Conservation (phyloP, 2,329 filamentous ascomycete genomes). For the Calycina marina region DNA sequence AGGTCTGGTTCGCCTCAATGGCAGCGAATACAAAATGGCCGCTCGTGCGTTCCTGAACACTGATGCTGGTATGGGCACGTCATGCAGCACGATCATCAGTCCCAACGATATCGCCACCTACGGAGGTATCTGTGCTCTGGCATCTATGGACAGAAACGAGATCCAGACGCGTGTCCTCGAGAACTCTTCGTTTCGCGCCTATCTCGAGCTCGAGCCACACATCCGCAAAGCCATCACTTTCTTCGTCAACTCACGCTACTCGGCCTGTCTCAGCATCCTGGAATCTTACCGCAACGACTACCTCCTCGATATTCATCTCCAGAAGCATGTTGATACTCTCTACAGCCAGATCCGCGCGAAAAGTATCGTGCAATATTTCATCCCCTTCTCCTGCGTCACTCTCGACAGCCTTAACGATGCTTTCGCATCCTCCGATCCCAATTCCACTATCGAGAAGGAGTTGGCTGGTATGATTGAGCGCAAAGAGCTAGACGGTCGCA, state of each 20-base stretch:
- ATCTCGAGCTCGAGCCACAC: constrained; percentile 85
- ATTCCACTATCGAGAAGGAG: constrained; percentile 55
- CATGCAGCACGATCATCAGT: constrained; percentile 58
- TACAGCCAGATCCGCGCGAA: constrained; percentile 71
- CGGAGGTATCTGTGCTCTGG: constrained; percentile 77
- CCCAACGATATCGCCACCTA: constrained; percentile 87
- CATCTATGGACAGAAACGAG: constrained; percentile 69
- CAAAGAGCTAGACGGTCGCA: constrained; percentile 58
- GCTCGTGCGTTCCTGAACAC: constrained; percentile 46
- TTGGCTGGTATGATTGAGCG: constrained; percentile 63
- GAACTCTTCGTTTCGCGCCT: constrained; percentile 66
- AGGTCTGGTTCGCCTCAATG: constrained; percentile 45
- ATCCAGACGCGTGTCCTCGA: constrained; percentile 67
- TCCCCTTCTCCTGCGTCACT: constrained; percentile 79
- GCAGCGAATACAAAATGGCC: constrained; percentile 46
- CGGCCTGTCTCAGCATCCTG: constrained; percentile 67
- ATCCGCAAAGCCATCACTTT: constrained; percentile 80
- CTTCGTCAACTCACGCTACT: constrained; percentile 85
- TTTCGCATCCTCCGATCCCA: constrained; percentile 50
- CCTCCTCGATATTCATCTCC: constrained; percentile 76
- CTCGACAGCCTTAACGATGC: constrained; percentile 63
- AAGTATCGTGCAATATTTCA: constrained; percentile 85
- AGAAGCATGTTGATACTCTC: constrained; percentile 54
- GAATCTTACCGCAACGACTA: constrained; percentile 75
- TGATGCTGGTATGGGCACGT: constrained; percentile 30